These are phyloP conservation scores for Kalmusia sp. DNA, from an alignment of 2,329 filamentous ascomycete species.

Conservation along the genomic window DNA sequence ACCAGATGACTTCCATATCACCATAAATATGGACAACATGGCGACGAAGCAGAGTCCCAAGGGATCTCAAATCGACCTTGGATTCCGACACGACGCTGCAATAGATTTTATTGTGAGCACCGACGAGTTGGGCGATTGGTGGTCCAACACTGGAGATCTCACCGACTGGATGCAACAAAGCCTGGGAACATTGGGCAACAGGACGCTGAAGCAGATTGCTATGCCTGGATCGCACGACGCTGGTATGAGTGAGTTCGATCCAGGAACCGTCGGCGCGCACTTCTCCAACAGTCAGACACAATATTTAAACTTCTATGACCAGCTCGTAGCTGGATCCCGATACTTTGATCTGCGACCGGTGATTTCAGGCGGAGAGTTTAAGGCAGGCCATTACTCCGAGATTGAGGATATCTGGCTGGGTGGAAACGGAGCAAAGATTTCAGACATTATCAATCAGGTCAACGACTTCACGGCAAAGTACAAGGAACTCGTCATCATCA, in stretches of 20 bases:
- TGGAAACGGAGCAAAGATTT: conserved; percentile 54
- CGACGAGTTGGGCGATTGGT: conserved; percentile 42
- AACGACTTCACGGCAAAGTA: conserved; percentile 56
- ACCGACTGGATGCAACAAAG: conserved; percentile 52
- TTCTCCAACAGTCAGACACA: conserved; percentile 56
- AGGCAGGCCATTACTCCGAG: conserved; percentile 52
- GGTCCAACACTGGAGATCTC: conserved; percentile 44
- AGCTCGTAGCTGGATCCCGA: conserved; percentile 55
- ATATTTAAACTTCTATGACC: conserved; percentile 53
- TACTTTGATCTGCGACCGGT: conserved; percentile 59
- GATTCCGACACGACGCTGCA: conserved; percentile 44
- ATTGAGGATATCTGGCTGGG: conserved; percentile 50
- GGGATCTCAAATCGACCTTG: conserved; percentile 40
- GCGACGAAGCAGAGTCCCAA: conserved; percentile 41
- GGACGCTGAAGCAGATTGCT: conserved; percentile 54
- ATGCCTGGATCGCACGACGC: conserved; percentile 60
- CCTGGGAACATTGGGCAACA: conserved; percentile 45
- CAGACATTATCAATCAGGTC: conserved; percentile 53
- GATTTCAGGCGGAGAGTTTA: conserved; percentile 49
- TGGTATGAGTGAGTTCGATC: conserved; percentile 55
- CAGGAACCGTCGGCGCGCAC: conserved; percentile 48
- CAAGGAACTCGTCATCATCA: conserved; percentile 56
- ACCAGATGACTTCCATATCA: conserved; percentile 37
- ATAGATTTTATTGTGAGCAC: conserved; percentile 49
- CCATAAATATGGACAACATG: conserved; percentile 36